These are phyloP conservation scores for Apophysomyces trapeziformis DNA, from an alignment of 371 early-diverging fungal genomes.

Conservation along the genomic window DNA sequence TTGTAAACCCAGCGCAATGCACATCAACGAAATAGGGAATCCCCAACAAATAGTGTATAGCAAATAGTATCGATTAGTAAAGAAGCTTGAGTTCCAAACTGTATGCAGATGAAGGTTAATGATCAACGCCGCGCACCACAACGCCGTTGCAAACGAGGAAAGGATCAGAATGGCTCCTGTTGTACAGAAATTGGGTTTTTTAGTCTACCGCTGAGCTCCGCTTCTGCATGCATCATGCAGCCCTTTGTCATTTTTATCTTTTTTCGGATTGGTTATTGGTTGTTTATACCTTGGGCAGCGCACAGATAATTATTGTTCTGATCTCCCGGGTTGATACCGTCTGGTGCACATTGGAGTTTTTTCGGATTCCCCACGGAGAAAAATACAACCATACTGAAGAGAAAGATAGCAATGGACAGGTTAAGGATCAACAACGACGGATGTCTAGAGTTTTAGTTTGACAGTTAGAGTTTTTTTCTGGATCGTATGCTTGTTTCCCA, in stretches of 20 bases:
- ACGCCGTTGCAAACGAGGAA: slow-evolving; percentile 54
- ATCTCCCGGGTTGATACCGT: slow-evolving; percentile 37
- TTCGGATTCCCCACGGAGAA: slow-evolving; percentile 52
- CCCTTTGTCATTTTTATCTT: background rate
- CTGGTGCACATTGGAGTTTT: slow-evolving; percentile 54
- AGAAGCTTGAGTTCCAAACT: slow-evolving; percentile 61
- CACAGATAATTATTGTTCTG: slow-evolving; percentile 63
- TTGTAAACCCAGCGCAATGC: slow-evolving; percentile 42
- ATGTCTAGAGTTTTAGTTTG: slow-evolving; percentile 32
- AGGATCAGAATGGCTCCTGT: slow-evolving; percentile 55
- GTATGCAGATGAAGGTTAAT: slow-evolving; percentile 62
- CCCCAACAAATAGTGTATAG: slow-evolving; percentile 65
- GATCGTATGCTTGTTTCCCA: background rate
- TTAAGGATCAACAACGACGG: slow-evolving; percentile 62
- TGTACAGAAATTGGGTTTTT: background rate
- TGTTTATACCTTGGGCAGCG: slow-evolving; percentile 53
- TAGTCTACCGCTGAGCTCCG: slow-evolving; percentile 1
- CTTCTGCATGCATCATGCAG: slow-evolving; percentile 7
- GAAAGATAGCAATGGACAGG: slow-evolving; percentile 53
- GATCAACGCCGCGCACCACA: slow-evolving; percentile 63
- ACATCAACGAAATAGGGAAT: slow-evolving; percentile 47
- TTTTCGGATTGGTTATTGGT: background rate
- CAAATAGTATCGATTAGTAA: slow-evolving; percentile 52
- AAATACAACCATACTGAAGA: slow-evolving; percentile 52
- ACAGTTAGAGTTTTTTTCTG: background rate